Conservation (phyloP, 805 yeast genomes). For the Candida palmyrensis region DNA sequence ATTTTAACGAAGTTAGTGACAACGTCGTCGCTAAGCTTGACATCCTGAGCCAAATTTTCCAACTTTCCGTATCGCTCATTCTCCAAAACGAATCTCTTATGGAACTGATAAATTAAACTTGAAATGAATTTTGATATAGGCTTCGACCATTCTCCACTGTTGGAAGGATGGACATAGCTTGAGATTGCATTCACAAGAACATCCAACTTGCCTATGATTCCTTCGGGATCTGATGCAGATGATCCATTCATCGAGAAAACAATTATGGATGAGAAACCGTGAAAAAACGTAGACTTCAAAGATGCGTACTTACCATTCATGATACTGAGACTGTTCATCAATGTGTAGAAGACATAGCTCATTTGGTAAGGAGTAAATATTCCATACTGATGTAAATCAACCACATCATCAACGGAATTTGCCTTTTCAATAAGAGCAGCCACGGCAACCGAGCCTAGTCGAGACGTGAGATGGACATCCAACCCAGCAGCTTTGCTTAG, state of each 20-base stretch:
- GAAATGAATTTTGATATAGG: slow-evolving; percentile 62
- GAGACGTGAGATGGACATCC: slow-evolving; percentile 61
- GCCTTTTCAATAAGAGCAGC: slow-evolving; percentile 32
- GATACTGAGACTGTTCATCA: slow-evolving; percentile 42
- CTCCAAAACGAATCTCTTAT: slow-evolving; percentile 52
- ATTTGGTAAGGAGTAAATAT: slow-evolving; percentile 61
- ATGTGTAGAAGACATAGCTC: slow-evolving; percentile 51
- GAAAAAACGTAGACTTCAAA: slow-evolving; percentile 33
- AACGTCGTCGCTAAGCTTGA: slow-evolving; percentile 30
- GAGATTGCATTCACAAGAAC: slow-evolving; percentile 63
- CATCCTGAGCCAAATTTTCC: slow-evolving; percentile 18
- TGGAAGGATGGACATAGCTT: slow-evolving; percentile 89
- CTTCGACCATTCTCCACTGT: slow-evolving; percentile 82
- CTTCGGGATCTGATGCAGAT: slow-evolving; percentile 30
- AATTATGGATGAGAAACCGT: slow-evolving; percentile 42
- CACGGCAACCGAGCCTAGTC: slow-evolving; percentile 58
- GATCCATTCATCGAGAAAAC: slow-evolving; percentile 60
- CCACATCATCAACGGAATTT: slow-evolving; percentile 11
- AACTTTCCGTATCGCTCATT: slow-evolving; percentile 26
- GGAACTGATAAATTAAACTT: slow-evolving; percentile 54
- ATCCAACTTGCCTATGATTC: slow-evolving; percentile 48
- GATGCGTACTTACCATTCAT: slow-evolving; percentile 45
- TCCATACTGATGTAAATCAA: slow-evolving; percentile 46
- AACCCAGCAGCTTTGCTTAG: slow-evolving; percentile 38
- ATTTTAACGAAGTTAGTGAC: slow-evolving; percentile 43